These are phyloP conservation scores for Kodamaea kaohsiungensis DNA, from an alignment of 805 yeast genomes.

Conservation along the genomic window DNA sequence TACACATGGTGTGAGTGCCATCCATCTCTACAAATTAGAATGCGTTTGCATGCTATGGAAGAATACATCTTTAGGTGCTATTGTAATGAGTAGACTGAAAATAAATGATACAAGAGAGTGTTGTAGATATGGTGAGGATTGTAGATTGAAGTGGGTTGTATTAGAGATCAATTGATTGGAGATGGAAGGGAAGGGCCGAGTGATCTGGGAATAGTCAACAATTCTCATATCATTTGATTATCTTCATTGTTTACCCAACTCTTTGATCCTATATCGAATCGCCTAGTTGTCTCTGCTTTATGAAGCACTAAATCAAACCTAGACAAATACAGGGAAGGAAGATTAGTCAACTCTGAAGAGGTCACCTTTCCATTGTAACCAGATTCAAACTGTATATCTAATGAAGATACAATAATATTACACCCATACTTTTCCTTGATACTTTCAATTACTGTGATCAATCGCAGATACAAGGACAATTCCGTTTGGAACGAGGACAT, in stretches of 20 bases:
- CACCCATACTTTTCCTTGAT: slow-evolving; percentile 24
- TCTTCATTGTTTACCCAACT: not conserved
- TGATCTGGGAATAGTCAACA: too few species aligned
- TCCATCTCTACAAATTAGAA: not conserved
- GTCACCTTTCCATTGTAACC: slow-evolving; percentile 21
- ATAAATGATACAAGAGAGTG: not conserved
- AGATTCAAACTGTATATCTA: slow-evolving; percentile 30
- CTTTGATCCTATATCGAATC: not conserved
- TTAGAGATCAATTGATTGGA: not conserved
- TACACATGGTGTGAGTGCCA: not conserved
- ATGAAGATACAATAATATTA: slow-evolving; percentile 29
- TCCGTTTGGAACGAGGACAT: slow-evolving; percentile 7
- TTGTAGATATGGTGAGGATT: too few species aligned
- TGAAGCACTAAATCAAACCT: not conserved
- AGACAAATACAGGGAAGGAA: not conserved
- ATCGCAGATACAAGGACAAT: slow-evolving; percentile 15
- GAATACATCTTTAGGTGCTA: not conserved
- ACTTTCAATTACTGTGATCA: slow-evolving; percentile 13
- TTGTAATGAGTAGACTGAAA: not conserved
- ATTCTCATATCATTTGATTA: too few species aligned
- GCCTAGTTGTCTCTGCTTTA: not conserved
- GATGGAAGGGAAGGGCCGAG: too few species aligned
- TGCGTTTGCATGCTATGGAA: not conserved
- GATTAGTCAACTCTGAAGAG: not conserved
- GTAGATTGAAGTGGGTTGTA: too few species aligned